These are phyloP conservation scores for Vairimorpha apis DNA, from an alignment of 371 early-diverging fungal species.

Conservation along the genomic window DNA sequence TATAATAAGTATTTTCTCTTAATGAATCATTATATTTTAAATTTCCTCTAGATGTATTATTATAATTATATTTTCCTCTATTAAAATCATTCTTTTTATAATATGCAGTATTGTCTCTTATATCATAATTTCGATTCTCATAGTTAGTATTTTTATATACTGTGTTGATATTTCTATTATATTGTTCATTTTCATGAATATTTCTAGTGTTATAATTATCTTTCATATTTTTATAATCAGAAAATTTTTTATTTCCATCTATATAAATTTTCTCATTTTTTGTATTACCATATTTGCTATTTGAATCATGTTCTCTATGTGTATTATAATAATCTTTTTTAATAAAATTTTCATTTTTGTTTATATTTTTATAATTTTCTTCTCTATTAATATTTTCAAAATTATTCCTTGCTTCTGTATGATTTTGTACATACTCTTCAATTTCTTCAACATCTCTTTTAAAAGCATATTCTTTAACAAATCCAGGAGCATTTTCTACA, in stretches of 20 bases:
- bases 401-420: too few relatives aligned
- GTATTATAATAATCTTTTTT: too few relatives aligned
- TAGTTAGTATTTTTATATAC: neutral
- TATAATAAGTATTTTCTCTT: too few relatives aligned
- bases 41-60: neutral
- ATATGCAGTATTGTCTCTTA: neutral
- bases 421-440: neutral
- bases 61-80: neutral
- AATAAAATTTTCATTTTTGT: too few relatives aligned
- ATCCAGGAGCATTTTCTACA: neutral
- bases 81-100: neutral
- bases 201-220: neutral
- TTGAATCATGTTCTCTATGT: neutral
- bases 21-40: neutral
- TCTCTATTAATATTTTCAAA: too few relatives aligned
- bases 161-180: neutral
- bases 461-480: neutral
- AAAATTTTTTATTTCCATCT: neutral
- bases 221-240: neutral
- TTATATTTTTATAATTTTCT: too few relatives aligned
- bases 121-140: neutral
- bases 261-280: neutral
- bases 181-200: too few relatives aligned
- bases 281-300: neutral
- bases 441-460: neutral